Percentiles rank a stretch among this genome's conserved stretches.
Evolutionary conservation across 208 protist species (phyloP).

Genomic region (Leishmania guyanensis): DNA sequence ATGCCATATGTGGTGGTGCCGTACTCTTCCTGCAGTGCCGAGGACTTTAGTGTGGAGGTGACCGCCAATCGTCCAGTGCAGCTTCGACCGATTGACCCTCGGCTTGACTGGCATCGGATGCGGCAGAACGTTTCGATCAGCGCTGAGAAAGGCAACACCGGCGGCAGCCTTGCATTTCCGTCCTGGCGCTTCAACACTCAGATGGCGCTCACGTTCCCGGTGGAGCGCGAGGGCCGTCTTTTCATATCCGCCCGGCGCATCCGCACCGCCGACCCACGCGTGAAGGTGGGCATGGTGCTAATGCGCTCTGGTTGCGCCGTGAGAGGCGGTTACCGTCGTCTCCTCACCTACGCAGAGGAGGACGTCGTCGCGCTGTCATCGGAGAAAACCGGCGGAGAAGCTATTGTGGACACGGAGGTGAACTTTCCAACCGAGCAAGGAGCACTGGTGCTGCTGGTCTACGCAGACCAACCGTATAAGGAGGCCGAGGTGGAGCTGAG

Average conservation of each 20-base stretch:
- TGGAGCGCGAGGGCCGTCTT: slow-evolving; percentile 69
- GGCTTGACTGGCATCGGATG: slow-evolving; percentile 73
- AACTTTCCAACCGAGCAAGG: slow-evolving; percentile 20
- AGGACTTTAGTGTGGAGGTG: slow-evolving; percentile 62
- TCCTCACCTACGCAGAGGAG: slow-evolving; percentile 42
- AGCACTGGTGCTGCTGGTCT: slow-evolving; percentile 77
- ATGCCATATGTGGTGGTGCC: slow-evolving; percentile 90
- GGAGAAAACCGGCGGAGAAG: slow-evolving; percentile 35
- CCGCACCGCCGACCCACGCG: slow-evolving; percentile 40
- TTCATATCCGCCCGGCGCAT: slow-evolving; percentile 60
- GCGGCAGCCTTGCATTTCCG: slow-evolving; percentile 66
- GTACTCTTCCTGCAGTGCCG: slow-evolving; percentile 36
- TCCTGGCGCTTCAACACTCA: slow-evolving; percentile 92
- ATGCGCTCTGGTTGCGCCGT: slow-evolving; percentile 40
- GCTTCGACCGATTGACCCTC: slow-evolving; percentile 57
- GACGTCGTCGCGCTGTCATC: slow-evolving; percentile 59
- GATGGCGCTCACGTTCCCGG: slow-evolving; percentile 68
- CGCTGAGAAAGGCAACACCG: slow-evolving; percentile 58
- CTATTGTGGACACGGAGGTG: slow-evolving; percentile 59
- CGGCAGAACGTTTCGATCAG: slow-evolving; percentile 39
- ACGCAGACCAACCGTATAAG: slow-evolving; percentile 71
- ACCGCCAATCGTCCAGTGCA: slow-evolving; percentile 60
- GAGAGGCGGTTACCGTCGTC: slow-evolving; percentile 56
- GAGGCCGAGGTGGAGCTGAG: slow-evolving; percentile 68
- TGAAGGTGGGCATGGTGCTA: slow-evolving; percentile 72